A percentile compares a stretch with the other conserved stretches of the same genome.
Conservation (phyloP, 2,329 filamentous ascomycete species). For the Monosporascus sp. region DNA sequence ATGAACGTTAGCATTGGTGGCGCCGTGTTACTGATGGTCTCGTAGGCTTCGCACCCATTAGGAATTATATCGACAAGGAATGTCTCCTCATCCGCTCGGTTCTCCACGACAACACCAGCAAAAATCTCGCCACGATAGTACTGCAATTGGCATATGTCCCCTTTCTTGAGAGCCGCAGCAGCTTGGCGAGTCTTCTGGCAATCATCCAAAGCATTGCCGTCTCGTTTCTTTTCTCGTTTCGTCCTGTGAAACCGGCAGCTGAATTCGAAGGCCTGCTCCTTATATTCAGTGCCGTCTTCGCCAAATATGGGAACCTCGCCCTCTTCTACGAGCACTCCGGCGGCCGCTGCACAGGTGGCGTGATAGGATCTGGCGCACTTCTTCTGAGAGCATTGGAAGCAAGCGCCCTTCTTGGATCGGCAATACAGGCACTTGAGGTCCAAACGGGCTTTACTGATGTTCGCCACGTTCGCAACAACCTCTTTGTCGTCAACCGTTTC, state of each 20-base stretch:
- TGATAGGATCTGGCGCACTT: conserved; percentile 94
- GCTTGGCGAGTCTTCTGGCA: conserved; percentile 64
- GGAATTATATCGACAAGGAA: conserved; percentile 80
- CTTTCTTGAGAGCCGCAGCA: conserved; percentile 61
- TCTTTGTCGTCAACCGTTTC: conserved; percentile 66
- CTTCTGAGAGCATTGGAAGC: conserved; percentile 93
- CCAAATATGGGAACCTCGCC: conserved; percentile 81
- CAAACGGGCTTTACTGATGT: conserved; percentile 78
- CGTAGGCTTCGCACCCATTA: conserved; percentile 54
- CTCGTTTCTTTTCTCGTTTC: conserved; percentile 74
- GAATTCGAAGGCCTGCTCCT: conserved; percentile 85
- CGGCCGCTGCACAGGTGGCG: conserved; percentile 86
- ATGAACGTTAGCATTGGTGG: conserved; percentile 34
- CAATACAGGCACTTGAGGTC: conserved; percentile 95
- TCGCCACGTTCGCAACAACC: conserved; percentile 70
- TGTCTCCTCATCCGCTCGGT: conserved; percentile 67
- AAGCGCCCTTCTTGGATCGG: conserved; percentile 88
- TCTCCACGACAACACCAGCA: conserved; percentile 82
- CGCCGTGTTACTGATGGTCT: conserved; percentile 1
- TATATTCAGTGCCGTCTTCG: conserved; percentile 88
- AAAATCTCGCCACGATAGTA: conserved; percentile 81
- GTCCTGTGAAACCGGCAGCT: conserved; percentile 90
- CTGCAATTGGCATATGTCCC: conserved; percentile 84
- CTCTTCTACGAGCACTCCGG: conserved; percentile 86
- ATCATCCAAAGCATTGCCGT: conserved; percentile 64